phyloP scores from a whole-genome alignment of 1,284 basidiomycete species.

The Ganoderma meredithae region DNA sequence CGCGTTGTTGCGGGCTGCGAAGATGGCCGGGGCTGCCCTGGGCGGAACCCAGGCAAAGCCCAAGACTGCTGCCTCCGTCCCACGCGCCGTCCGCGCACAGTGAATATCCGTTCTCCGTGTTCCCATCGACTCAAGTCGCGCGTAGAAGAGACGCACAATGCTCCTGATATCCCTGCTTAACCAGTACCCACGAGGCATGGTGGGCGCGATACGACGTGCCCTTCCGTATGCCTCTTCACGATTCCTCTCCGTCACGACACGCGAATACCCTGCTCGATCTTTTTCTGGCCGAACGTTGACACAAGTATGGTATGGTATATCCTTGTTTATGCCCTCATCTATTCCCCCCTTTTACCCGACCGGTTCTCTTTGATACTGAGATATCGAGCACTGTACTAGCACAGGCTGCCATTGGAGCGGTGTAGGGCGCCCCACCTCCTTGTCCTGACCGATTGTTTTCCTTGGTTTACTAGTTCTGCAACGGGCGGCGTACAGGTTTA shows the following conservation, averaged over 20 bases:
- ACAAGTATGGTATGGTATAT: slow-evolving; percentile 26
- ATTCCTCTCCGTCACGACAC: slow-evolving; percentile 4
- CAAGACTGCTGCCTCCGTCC: slow-evolving; percentile 22
- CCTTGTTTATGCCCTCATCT: slow-evolving; percentile 31
- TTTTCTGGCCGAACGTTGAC: slow-evolving; percentile 13
- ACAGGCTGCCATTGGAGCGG: slow-evolving; percentile 22
- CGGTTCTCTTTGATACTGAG: neutral
- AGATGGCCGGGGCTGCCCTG: slow-evolving; percentile 51
- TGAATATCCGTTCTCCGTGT: neutral
- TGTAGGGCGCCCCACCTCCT: neutral
- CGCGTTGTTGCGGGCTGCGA: slow-evolving; percentile 73
- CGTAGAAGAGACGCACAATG: slow-evolving; percentile 15
- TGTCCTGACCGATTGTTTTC: neutral
- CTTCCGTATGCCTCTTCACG: neutral
- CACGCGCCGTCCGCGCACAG: slow-evolving; percentile 33
- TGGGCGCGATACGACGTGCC: neutral
- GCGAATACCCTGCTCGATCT: slow-evolving; percentile 21
- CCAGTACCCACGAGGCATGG: neutral
- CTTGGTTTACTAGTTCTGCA: neutral
- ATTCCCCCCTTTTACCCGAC: slow-evolving; percentile 16
- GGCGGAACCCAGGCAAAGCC: slow-evolving; percentile 23
- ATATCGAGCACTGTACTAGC: slow-evolving; percentile 25
- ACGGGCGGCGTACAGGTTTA: slow-evolving; percentile 17
- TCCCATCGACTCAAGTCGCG: neutral
- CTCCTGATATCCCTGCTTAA: neutral